Base-by-base conservation (phyloP, 2,329 filamentous ascomycete genomes). In the Neocatenulostroma microsporum region DNA sequence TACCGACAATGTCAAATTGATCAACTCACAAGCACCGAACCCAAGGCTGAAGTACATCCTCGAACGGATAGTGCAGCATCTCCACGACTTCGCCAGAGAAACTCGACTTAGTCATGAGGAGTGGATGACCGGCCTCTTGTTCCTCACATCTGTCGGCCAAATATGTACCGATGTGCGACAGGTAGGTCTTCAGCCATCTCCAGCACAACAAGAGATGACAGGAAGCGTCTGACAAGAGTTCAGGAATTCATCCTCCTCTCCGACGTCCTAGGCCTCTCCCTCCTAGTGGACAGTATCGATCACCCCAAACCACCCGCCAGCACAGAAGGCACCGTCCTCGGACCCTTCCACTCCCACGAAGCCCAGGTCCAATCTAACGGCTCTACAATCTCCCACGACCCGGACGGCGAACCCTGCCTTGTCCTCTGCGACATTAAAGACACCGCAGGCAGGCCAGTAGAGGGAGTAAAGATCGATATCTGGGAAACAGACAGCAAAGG, bases 401-500 rank as follows among this genome's bases (percentile, higher is more conserved):
- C 78, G 0, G 64, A 74, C 21, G 84, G 84, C 34, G 73, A 81
- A 47, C 74, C 80, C 0, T 73, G 84, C 45, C 70, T 89, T 11
- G 80, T 83, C 4, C 56, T 86, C n/a, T 87, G 84, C 65, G 81
- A 71, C 0, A 65, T 89, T 39, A 76, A 72, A 44, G 80, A 86
- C 56, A 75, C 73, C 0, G 26, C 61, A 1, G 82, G 82, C 1
- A 67, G 66, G 1, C 78, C 84, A 0, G 67, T 91, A 19, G 44
- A 63, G 2, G 76, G 68, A 30, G 82, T 80, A 20, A 84, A 79
- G 55, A 73, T 89, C 44, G 84, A 91, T 58, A 80, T 91, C 46
- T 91, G 84, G 84, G 84, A 89, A 63, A 86, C 84, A 7, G 84
- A 89, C 57, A 79, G 74, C 40, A 75, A 76, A n/a, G 84, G 84